These are phyloP conservation scores for Yamadazyma philogaea DNA, from an alignment of 805 yeast species.

Conservation along the genomic window DNA sequence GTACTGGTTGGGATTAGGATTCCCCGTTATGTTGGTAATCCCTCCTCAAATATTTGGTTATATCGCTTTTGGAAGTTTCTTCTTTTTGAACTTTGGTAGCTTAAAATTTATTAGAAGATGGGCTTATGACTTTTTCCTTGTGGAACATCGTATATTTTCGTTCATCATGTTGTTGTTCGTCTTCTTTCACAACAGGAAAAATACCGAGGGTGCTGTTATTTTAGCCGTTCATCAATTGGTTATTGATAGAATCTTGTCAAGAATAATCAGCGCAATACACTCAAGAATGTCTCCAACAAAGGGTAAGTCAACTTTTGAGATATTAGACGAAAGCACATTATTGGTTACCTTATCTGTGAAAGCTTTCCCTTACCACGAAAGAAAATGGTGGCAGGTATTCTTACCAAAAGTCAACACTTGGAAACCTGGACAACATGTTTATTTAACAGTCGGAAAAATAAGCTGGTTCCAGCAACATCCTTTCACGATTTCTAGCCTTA, in stretches of 20 bases:
- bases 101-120: slow-evolving; percentile 32
- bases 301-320: slow-evolving; percentile 35
- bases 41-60: slow-evolving; percentile 53
- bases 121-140: slow-evolving; percentile 43
- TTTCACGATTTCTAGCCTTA: slow-evolving; percentile 42
- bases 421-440: slow-evolving; percentile 49
- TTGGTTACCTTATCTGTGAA: slow-evolving; percentile 37
- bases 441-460: slow-evolving; percentile 39
- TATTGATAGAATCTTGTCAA: slow-evolving; percentile 34
- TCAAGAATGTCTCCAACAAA: slow-evolving; percentile 34
- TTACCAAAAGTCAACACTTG: slow-evolving; percentile 41
- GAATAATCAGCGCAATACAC: slow-evolving; percentile 32
- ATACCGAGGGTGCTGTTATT: slow-evolving; percentile 30
- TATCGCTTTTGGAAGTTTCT: slow-evolving; percentile 40
- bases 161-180: slow-evolving; percentile 42
- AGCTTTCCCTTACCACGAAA: slow-evolving; percentile 14
- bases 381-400: slow-evolving; percentile 25
- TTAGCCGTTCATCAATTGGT: slow-evolving; percentile 44
- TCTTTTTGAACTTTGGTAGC: slow-evolving; percentile 35
- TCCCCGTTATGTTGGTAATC: slow-evolving; percentile 38
- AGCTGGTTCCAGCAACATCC: slow-evolving; percentile 44
- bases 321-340: slow-evolving; percentile 41
- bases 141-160: slow-evolving; percentile 41
- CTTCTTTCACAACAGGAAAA: slow-evolving; percentile 38
- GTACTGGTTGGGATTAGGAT: slow-evolving; percentile 42